Conservation (phyloP, 345 rosid species). For the Lagerstroemia speciosa region DNA sequence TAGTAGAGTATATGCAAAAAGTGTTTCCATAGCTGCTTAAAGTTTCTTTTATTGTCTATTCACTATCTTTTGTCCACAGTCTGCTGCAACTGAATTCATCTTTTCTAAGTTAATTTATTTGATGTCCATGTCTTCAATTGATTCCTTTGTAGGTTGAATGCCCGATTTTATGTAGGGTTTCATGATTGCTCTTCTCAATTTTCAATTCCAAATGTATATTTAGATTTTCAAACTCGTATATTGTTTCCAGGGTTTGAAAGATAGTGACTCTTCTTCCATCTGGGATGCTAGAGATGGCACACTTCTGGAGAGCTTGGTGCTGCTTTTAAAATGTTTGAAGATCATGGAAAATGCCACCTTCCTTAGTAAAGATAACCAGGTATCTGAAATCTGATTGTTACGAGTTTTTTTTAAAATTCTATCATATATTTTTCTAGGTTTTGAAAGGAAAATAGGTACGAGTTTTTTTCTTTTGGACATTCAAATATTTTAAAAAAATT, state of each 20-base stretch:
- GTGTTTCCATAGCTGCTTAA: neutral
- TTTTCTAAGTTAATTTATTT: neutral
- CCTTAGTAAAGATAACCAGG: conserved; percentile 88
- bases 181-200: neutral
- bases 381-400: conserved; percentile 13
- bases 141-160: neutral
- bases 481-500: neutral
- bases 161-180: neutral
- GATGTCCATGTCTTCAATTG: neutral
- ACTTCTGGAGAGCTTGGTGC: conserved; percentile 35
- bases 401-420: conserved; percentile 9
- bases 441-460: neutral
- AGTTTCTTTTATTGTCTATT: neutral
- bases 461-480: neutral
- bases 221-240: conserved; percentile 5
- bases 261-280: conserved; percentile 18
- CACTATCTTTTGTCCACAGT: neutral
- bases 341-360: conserved; percentile 97
- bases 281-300: conserved; percentile 32
- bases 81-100: neutral
- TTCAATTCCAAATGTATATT: neutral
- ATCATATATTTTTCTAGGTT: neutral
- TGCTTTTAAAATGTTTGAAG: conserved; percentile 74
- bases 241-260: conserved; percentile 42
- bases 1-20: neutral